phyloP scores from a whole-genome alignment of 345 rosid genomes.

The Aethionema arabicum region DNA sequence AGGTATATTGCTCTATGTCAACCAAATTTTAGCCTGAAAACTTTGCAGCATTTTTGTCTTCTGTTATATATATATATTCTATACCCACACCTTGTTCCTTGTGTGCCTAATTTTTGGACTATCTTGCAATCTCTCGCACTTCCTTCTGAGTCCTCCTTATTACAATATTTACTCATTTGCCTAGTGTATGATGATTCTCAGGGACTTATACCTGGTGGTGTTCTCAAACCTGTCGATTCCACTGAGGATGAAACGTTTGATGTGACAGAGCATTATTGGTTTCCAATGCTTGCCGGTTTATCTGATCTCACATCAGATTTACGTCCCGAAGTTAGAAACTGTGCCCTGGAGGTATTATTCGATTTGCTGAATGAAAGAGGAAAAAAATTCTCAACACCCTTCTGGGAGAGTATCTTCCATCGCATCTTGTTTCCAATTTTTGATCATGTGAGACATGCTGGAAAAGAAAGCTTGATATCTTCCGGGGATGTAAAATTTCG shows the following conservation, averaged over 20 bases:
- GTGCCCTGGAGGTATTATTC: constrained; percentile 89
- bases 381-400: constrained; percentile 72
- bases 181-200: constrained; percentile 34
- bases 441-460: constrained; percentile 88
- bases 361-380: constrained; percentile 94
- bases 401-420: constrained; percentile 95
- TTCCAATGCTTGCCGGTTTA: constrained; percentile 90
- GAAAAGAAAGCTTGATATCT: constrained; percentile 66
- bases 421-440: constrained; percentile 91
- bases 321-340: constrained; percentile 81
- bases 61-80: not conserved
- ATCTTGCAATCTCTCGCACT: constrained; percentile 15
- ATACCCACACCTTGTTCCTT: constrained; percentile 4
- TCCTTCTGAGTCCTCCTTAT: constrained; percentile 4
- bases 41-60: constrained; percentile 1
- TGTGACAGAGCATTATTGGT: constrained; percentile 92
- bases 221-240: constrained; percentile 61
- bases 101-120: constrained; percentile 10
- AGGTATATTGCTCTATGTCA: constrained; percentile 50
- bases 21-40: constrained; percentile 10
- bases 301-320: constrained; percentile 87
- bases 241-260: constrained; percentile 59
- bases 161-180: constrained; percentile 22
- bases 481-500: constrained; percentile 80
- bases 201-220: constrained; percentile 92